Conservation (phyloP, 2,329 filamentous ascomycete genomes). For the Epichloe bromicola region DNA sequence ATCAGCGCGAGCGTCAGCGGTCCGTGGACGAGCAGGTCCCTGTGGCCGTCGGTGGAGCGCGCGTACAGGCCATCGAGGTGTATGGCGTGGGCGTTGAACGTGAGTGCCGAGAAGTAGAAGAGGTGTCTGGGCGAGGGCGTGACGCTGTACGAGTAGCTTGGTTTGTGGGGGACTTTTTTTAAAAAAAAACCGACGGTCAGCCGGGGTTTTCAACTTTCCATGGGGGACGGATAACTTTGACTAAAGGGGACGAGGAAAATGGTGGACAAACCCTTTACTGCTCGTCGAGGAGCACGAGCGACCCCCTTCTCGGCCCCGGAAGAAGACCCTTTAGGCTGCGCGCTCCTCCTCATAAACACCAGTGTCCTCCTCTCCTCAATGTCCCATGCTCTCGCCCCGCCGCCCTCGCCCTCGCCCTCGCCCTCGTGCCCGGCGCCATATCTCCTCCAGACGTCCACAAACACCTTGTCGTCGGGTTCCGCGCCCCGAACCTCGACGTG, state of each 20-base stretch:
- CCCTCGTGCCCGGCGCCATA: conserved; percentile 23
- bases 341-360: conserved; percentile 37
- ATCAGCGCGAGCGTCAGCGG: conserved; percentile 70
- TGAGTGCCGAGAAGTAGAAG: conserved; percentile 83
- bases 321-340: neutral
- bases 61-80: conserved; percentile 69
- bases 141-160: conserved; percentile 36
- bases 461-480: conserved; percentile 29
- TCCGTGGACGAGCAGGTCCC: conserved; percentile 70
- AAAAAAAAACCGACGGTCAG: too few species aligned
- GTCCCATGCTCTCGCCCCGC: conserved; percentile 11
- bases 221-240: too few species aligned
- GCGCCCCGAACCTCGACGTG: conserved; percentile 23
- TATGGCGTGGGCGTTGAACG: conserved; percentile 84
- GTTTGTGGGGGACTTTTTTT: conserved; percentile 12
- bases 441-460: conserved; percentile 36
- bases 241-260: neutral
- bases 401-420: neutral
- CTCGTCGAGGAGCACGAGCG: conserved; percentile 7
- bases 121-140: conserved; percentile 58
- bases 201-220: too few species aligned
- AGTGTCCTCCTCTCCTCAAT: conserved; percentile 37
- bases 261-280: conserved; percentile 15
- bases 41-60: conserved; percentile 58
- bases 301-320: too few species aligned